Conservation (phyloP, 441 rosid species). For the Pelargonium myrrhifolium region DNA sequence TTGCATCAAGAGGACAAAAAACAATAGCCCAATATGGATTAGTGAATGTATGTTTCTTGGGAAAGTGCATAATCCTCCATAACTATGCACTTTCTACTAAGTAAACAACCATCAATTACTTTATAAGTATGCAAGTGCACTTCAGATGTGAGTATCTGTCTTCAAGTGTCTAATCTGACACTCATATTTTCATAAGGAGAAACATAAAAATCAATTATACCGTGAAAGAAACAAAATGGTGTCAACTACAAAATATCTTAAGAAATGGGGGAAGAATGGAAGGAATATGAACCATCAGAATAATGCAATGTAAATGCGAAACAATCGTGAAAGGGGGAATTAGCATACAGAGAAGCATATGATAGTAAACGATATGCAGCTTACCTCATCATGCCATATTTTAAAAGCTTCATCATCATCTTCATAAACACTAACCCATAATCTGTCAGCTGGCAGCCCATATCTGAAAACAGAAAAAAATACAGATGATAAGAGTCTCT, state of each 20-base stretch:
- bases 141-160: background rate
- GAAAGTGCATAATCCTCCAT: background rate
- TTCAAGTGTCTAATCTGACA: background rate
- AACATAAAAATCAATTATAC: background rate
- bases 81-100: background rate
- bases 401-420: conserved; percentile 85
- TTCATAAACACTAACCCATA: conserved; percentile 79
- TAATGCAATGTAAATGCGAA: background rate
- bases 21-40: background rate
- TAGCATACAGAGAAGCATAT: background rate
- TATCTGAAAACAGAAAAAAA: conserved; percentile 35
- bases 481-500: background rate
- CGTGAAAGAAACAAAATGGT: background rate
- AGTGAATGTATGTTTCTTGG: background rate
- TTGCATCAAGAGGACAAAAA: background rate
- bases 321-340: conserved; percentile 3
- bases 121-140: background rate
- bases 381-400: conserved; percentile 75
- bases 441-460: conserved; percentile 54
- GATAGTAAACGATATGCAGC: conserved; percentile 6
- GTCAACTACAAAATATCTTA: background rate
- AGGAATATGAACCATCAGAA: background rate
- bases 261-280: background rate
- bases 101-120: background rate
- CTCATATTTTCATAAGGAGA: background rate